Percentiles rank a stretch among this genome's conserved stretches.
Conservation (phyloP, 176 grass and related monocot species). For the Alloteropsis semialata region DNA sequence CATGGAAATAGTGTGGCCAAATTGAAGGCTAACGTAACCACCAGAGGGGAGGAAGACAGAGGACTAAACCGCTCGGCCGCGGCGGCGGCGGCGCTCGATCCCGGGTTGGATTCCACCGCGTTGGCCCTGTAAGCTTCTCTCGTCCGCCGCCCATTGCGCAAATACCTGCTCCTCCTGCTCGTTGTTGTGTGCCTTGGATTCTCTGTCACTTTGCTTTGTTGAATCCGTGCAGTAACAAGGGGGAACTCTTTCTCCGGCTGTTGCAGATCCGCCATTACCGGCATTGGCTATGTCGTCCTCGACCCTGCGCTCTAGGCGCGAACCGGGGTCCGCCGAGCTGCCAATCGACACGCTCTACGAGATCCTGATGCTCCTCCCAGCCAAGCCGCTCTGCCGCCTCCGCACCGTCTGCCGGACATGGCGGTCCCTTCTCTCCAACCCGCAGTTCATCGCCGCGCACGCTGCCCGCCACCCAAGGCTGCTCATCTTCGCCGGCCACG, state of each 20-base stretch:
- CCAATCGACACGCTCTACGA: not conserved
- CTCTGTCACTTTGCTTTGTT: not conserved
- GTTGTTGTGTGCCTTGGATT: not conserved
- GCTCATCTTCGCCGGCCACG: not conserved
- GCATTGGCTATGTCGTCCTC: too few relatives aligned
- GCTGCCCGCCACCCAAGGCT: not conserved
- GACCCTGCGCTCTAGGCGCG: too few relatives aligned
- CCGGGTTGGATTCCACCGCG: not conserved
- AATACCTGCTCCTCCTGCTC: too few relatives aligned
- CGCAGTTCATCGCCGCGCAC: not conserved
- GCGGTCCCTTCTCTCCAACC: not conserved
- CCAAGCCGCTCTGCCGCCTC: not conserved
- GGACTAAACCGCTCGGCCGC: not conserved
- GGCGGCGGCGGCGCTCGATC: not conserved
- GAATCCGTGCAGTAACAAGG: not conserved
- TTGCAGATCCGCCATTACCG: not conserved
- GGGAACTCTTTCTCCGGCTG: not conserved
- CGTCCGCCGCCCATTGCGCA: not conserved
- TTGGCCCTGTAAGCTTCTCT: not conserved
- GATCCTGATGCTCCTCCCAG: not conserved
- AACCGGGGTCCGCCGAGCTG: too few relatives aligned
- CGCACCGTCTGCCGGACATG: not conserved
- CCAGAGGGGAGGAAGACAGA: too few relatives aligned
- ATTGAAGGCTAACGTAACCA: not conserved
- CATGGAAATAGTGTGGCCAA: too few relatives aligned